Percentiles rank a stretch among this genome's conserved stretches.
These are phyloP conservation scores for Barnettozyma sucrosica DNA, from an alignment of 805 yeast genomes.

Conservation along the genomic window DNA sequence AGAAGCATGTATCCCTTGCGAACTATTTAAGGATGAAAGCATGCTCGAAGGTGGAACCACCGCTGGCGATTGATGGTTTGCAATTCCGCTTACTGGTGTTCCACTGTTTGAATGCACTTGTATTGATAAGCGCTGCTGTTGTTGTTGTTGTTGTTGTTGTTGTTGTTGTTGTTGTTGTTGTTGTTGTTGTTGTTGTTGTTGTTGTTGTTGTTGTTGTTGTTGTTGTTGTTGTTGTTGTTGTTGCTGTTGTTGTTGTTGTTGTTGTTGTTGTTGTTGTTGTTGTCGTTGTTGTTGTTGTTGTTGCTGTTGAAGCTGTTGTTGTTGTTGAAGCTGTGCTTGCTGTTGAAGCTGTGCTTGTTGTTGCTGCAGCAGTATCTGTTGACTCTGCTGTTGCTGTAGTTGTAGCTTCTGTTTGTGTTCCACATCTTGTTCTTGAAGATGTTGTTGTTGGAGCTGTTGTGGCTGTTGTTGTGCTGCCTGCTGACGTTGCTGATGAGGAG, in stretches of 20 bases:
- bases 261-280: neutral
- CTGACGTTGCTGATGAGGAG: neutral
- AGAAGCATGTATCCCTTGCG: neutral
- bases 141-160: slow-evolving; percentile 19
- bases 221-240: slow-evolving; percentile 10
- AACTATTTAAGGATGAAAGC: neutral
- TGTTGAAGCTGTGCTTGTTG: slow-evolving; percentile 3
- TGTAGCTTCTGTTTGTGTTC: neutral
- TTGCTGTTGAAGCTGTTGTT: neutral
- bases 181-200: slow-evolving; percentile 7
- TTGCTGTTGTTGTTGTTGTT: slow-evolving; percentile 11
- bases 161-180: slow-evolving; percentile 27
- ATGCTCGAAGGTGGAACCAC: neutral
- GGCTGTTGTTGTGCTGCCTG: slow-evolving; percentile 10
- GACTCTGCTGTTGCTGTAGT: too few species aligned
- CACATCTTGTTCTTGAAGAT: slow-evolving; percentile 1
- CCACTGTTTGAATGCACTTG: neutral
- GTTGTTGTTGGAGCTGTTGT: neutral
- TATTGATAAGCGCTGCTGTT: too few species aligned
- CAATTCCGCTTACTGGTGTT: neutral
- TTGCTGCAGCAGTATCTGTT: neutral
- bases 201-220: slow-evolving; percentile 10
- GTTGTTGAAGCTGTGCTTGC: neutral
- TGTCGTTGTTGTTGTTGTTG: neutral
- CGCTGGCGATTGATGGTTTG: neutral